Percentiles rank a stretch among this genome's conserved stretches.
Evolutionary conservation across 2,329 filamentous ascomycete species (phyloP).

Genomic region (Hymenoscyphus scutula): DNA sequence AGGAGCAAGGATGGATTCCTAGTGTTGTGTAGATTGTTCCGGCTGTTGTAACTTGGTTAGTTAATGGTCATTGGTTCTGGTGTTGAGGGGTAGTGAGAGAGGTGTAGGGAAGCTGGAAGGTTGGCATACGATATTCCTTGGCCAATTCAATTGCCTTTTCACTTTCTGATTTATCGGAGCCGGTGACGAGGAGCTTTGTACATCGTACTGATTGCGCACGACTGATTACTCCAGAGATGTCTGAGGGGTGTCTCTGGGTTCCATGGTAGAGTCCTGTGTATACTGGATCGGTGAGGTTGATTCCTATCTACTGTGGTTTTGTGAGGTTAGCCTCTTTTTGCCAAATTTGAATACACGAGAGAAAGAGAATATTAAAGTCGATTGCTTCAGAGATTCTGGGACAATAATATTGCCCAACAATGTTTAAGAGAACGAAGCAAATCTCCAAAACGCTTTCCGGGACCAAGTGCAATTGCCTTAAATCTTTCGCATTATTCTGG

Average conservation of each 20-base stretch:
- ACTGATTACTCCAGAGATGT: constrained; percentile 73
- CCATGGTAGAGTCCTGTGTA: constrained; percentile 84
- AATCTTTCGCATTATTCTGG: no score
- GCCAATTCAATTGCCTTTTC: constrained; percentile 72
- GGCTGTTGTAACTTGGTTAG: constrained; percentile 46
- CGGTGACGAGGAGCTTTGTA: constrained; percentile 87
- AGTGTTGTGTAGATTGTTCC: constrained; percentile 85
- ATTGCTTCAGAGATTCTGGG: no score
- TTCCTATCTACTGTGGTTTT: constrained; percentile 64
- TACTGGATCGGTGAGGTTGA: constrained; percentile 92
- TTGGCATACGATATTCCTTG: constrained; percentile 61
- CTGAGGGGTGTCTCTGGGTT: constrained; percentile 69
- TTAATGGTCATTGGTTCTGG: constrained; percentile 5
- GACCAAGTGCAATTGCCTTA: constrained; percentile 8
- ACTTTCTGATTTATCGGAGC: constrained; percentile 80
- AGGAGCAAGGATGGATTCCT: constrained; percentile 90
- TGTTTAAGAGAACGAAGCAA: no score
- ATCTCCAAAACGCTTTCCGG: background rate
- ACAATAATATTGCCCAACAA: background rate
- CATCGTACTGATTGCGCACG: constrained; percentile 78
- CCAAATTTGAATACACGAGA: background rate
- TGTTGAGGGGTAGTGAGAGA: background rate
- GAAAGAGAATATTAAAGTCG: background rate
- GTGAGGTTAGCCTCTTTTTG: constrained; percentile 5
- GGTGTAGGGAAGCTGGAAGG: constrained; percentile 17